A percentile compares a stretch with the other conserved stretches of the same genome.
phyloP scores from a whole-genome alignment of 108 stramenopile genomes.

The Cyclotella distinguenda region DNA sequence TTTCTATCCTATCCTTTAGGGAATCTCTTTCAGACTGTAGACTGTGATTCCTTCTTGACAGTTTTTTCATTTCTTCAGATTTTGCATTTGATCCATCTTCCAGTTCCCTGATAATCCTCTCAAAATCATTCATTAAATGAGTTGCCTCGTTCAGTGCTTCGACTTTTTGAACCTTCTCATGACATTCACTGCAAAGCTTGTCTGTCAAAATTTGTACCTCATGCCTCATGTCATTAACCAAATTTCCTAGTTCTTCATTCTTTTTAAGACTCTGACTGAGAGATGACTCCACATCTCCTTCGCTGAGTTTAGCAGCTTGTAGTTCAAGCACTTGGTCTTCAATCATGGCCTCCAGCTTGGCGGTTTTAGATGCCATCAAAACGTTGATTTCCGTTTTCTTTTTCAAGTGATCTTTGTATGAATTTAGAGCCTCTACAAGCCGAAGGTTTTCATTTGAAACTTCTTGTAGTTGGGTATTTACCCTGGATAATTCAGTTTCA shows the following conservation, averaged over 20 bases:
- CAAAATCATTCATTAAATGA: constrained; percentile 8
- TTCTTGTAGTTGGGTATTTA: neutral
- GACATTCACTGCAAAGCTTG: constrained; percentile 10
- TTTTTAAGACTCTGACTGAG: constrained; percentile 14
- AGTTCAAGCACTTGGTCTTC: constrained; percentile 40
- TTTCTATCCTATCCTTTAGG: neutral
- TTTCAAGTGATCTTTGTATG: constrained; percentile 13
- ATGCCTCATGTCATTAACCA: constrained; percentile 1
- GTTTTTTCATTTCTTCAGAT: neutral
- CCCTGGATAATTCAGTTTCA: constrained; percentile 6
- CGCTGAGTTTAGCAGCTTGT: constrained; percentile 42
- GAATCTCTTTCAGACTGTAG: constrained; percentile 14
- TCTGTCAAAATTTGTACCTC: constrained; percentile 16
- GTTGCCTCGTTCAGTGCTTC: constrained; percentile 29
- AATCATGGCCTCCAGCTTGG: constrained; percentile 27
- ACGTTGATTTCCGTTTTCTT: constrained; percentile 25
- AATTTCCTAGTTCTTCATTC: constrained; percentile 15
- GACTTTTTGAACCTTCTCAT: constrained; percentile 6
- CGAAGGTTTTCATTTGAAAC: constrained; percentile 2
- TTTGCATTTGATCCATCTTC: constrained; percentile 9
- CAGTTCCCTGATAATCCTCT: constrained; percentile 12
- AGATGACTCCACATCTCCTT: constrained; percentile 43
- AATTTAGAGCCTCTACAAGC: constrained; percentile 7
- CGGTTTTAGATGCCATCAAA: constrained; percentile 19
- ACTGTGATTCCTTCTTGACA: neutral